These are phyloP conservation scores for Ophiostoma sp. DNA, from an alignment of 2,329 filamentous ascomycete species.

Conservation along the genomic window DNA sequence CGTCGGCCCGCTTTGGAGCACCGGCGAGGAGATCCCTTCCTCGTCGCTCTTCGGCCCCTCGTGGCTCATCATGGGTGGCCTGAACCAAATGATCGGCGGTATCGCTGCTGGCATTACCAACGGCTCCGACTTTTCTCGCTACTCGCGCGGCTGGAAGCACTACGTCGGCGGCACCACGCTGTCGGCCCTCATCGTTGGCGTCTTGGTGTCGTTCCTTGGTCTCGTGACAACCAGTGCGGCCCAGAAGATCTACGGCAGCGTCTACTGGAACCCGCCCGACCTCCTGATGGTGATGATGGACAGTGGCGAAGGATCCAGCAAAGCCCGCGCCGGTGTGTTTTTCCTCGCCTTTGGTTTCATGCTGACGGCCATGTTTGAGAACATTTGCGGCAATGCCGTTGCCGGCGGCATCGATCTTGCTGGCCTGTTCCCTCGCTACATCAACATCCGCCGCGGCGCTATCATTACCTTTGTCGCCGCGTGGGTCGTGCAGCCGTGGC, in stretches of 20 bases:
- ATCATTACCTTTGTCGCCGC: constrained; percentile 44
- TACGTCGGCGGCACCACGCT: constrained; percentile 35
- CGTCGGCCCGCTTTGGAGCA: constrained; percentile 31
- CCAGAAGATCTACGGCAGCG: constrained; percentile 34
- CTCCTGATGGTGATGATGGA: constrained; percentile 38
- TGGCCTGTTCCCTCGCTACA: constrained; percentile 46
- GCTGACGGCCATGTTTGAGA: constrained; percentile 43
- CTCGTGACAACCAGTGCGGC: constrained; percentile 34
- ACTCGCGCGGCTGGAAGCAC: constrained; percentile 42
- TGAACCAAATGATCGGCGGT: constrained; percentile 40
- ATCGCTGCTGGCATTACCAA: constrained; percentile 44
- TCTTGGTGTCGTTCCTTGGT: constrained; percentile 38
- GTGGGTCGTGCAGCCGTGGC: constrained; percentile 47
- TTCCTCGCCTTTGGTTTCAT: constrained; percentile 44
- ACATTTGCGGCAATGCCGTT: constrained; percentile 45
- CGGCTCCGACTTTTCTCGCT: constrained; percentile 43
- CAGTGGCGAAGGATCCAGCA: constrained; percentile 31
- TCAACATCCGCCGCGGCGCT: constrained; percentile 52
- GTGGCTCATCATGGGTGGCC: constrained; percentile 28
- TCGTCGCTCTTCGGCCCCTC: background rate
- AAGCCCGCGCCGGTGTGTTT: constrained; percentile 41
- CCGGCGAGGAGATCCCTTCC: constrained; percentile 14
- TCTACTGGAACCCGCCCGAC: constrained; percentile 42
- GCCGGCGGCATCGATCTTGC: constrained; percentile 52
- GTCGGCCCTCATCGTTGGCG: constrained; percentile 36